Conservation (phyloP, 73 alveolate species). For the Symbiodinium natans region DNA sequence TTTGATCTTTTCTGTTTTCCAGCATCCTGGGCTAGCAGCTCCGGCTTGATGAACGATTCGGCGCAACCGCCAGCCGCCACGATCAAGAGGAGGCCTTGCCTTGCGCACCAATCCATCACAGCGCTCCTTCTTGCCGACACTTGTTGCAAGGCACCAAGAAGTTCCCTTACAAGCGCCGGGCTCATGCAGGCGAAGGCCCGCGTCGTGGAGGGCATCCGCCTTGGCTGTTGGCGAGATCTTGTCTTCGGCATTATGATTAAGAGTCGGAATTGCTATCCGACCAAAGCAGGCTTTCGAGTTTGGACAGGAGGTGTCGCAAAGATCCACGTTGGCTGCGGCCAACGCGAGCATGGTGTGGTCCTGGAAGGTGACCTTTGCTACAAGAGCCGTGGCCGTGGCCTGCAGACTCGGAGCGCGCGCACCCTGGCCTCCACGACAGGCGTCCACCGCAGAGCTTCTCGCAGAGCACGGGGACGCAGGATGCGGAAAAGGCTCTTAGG, state of each 20-base stretch:
- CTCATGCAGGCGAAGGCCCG: conserved; percentile 72
- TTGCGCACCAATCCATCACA: not conserved
- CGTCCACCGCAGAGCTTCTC: conserved; percentile 53
- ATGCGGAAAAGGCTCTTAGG: not conserved
- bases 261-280: no score
- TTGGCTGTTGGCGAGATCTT: no score
- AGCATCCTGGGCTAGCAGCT: no score
- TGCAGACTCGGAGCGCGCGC: no score
- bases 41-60: no score
- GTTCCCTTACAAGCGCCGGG: no score
- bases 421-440: conserved; percentile 47
- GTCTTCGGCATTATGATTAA: no score
- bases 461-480: conserved; percentile 16
- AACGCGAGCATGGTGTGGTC: conserved; percentile 82
- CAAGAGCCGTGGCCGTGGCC: not conserved
- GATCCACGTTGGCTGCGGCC: conserved; percentile 47
- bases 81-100: conserved; percentile 74
- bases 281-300: no score
- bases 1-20: no score
- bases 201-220: conserved; percentile 38
- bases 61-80: conserved; percentile 10
- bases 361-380: no score
- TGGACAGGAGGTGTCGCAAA: not conserved
- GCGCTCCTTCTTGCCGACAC: no score
- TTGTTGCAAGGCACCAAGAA: not conserved